Percentiles rank a stretch among this genome's conserved stretches.
These are phyloP conservation scores for Moricandia arvensis DNA, from an alignment of 345 rosid genomes.

Conservation along the genomic window DNA sequence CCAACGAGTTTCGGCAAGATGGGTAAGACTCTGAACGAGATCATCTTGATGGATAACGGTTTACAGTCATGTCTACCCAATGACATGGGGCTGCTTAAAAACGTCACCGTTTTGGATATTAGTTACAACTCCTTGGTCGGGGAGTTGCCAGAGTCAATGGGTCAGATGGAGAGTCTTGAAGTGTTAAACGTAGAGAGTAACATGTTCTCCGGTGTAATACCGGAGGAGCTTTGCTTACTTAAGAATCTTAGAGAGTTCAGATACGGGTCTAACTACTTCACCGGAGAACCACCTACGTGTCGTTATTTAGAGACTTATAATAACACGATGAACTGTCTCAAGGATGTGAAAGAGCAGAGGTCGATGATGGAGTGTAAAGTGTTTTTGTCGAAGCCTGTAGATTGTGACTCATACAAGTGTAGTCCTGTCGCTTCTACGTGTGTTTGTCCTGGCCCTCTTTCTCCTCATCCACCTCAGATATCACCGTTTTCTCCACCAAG, in stretches of 20 bases:
- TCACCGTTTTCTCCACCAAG: conserved; percentile 16
- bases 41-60: conserved; percentile 58
- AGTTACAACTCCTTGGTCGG: conserved; percentile 67
- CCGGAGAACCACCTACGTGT: conserved; percentile 48
- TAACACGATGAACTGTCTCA: conserved; percentile 57
- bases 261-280: conserved; percentile 57
- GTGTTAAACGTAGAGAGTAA: conserved; percentile 61
- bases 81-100: conserved; percentile 53
- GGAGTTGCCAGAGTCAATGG: conserved; percentile 49
- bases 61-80: conserved; percentile 61
- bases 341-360: conserved; percentile 47
- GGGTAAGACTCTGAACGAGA: conserved; percentile 64
- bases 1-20: conserved; percentile 65
- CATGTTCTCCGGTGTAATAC: conserved; percentile 57
- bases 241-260: conserved; percentile 59
- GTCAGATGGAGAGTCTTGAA: conserved; percentile 53
- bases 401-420: conserved; percentile 57
- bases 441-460: conserved; percentile 6
- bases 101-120: conserved; percentile 61
- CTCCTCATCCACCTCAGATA: conserved; percentile 30
- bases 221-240: conserved; percentile 50
- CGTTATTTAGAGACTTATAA: conserved; percentile 38
- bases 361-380: conserved; percentile 58
- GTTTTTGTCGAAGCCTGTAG: conserved; percentile 47
- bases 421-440: conserved; percentile 17